Evolutionary conservation across 2,329 filamentous ascomycete genomes (phyloP).

Genomic region (Remersonia thermophila): DNA sequence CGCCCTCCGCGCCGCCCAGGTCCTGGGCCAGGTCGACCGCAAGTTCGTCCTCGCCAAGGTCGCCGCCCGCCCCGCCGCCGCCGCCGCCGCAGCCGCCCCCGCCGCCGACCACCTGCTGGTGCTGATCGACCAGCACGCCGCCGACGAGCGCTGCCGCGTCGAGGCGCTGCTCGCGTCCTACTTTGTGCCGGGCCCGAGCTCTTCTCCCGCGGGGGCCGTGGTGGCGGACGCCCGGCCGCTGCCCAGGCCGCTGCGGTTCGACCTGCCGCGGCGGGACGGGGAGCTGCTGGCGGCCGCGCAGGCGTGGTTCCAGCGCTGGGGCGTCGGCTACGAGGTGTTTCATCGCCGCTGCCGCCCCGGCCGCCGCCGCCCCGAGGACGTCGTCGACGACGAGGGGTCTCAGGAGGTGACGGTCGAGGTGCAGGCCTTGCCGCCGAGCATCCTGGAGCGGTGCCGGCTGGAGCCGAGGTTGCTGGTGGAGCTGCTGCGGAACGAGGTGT

Average conservation of each 20-base stretch:
- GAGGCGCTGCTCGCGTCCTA: conserved; percentile 54
- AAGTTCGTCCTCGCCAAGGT: conserved; percentile 76
- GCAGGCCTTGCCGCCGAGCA: conserved; percentile 50
- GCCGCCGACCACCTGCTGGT: conserved; percentile 38
- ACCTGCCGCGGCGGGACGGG: conserved; percentile 49
- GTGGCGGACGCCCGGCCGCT: conserved; percentile 26
- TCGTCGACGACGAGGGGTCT: not conserved
- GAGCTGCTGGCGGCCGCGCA: conserved; percentile 42
- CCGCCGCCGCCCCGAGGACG: no score
- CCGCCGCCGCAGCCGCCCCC: not conserved
- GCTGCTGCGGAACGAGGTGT: conserved; percentile 63
- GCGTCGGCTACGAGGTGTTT: conserved; percentile 47
- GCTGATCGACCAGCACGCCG: conserved; percentile 86
- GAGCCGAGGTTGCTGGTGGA: conserved; percentile 63
- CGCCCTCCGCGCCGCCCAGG: conserved; percentile 44
- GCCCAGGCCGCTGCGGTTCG: conserved; percentile 48
- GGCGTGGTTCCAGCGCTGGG: conserved; percentile 58
- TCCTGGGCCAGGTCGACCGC: conserved; percentile 73
- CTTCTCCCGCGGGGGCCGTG: no score
- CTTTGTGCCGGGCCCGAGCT: conserved; percentile 23
- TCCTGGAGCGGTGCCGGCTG: conserved; percentile 60
- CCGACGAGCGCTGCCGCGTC: conserved; percentile 74
- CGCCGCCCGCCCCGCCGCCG: conserved; percentile 13
- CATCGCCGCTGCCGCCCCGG: no score
- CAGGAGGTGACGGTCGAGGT: conserved; percentile 8